Conservation (phyloP, 306 rosid genomes). For the Cicer chorassanicum region DNA sequence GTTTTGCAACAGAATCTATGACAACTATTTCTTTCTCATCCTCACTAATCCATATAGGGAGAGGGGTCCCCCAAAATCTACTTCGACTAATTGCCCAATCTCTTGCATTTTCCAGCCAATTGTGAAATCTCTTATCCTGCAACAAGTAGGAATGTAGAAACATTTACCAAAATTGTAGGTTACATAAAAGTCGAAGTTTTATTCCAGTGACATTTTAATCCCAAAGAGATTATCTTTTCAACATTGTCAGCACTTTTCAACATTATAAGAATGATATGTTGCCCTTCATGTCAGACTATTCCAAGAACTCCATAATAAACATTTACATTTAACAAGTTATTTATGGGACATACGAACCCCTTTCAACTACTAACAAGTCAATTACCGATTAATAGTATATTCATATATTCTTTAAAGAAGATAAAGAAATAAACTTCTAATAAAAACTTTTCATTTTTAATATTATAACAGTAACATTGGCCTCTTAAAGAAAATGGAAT, state of each 20-base stretch:
- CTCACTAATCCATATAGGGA: slow-evolving; percentile 93
- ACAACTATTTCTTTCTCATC: slow-evolving; percentile 79
- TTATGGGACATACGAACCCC: slow-evolving; percentile 1
- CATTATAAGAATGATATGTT: background rate
- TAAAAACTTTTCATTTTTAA: background rate
- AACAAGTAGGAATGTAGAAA: slow-evolving; percentile 31
- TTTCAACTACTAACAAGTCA: slow-evolving; percentile 4
- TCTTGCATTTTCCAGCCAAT: slow-evolving; percentile 99
- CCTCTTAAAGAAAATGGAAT: slow-evolving; percentile 21
- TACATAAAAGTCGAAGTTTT: background rate
- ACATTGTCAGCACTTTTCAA: background rate
- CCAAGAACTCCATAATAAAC: background rate
- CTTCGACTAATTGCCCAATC: slow-evolving; percentile 99
- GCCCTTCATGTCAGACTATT: background rate
- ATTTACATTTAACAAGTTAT: slow-evolving; percentile 7
- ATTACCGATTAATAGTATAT: slow-evolving; percentile 2
- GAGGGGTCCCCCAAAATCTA: slow-evolving; percentile 99
- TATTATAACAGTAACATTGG: background rate
- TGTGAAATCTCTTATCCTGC: slow-evolving; percentile 94
- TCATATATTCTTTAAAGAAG: slow-evolving; percentile 6
- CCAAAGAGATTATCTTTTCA: background rate
- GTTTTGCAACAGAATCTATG: slow-evolving; percentile 85
- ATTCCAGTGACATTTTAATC: background rate
- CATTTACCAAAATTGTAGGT: slow-evolving; percentile 26
- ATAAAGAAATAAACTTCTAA: background rate